Base-by-base conservation (phyloP, 2,329 filamentous ascomycete genomes). In the Plectosphaerella cucumerina region DNA sequence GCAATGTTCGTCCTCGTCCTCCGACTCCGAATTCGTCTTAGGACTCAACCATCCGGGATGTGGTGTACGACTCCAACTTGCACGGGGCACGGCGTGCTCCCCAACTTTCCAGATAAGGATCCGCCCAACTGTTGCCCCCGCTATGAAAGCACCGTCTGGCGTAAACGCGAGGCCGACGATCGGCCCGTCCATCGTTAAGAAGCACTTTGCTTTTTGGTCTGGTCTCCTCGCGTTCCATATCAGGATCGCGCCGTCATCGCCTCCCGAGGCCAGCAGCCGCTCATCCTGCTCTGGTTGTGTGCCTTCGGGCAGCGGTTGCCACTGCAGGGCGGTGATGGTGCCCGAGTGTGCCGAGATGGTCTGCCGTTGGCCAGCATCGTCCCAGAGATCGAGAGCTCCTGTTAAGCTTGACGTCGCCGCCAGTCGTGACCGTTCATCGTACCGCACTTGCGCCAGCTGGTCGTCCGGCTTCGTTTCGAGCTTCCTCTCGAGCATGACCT, bases 101-200 rank as follows among this genome's bases (percentile, higher is more conserved):
- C 78, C 81, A 12, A 85, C 77, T 60, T 84, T 85, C 81, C 83
- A 86, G 44, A 86, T 84, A 37, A 85, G 66, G 14, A 86, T 79
- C 51, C 73, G 75, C 33, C 77, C 75, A 18, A 74, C 74, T 1
- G 82, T 85, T 5, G 81, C 82, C 5, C 80, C 82, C 1, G 83
- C 83, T 48, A 86, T 76, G 56, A 84, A 84, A 18, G 75, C 76
- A 2, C 83, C 83, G 53, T 85, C 81, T 0, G 83, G 82, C 1
- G 81, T 84, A 53, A 86, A 85, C 1, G 82, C 74, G 2, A 86
- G 69, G 21, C 77, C 76, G 39, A 83, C 75, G 43, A 85, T 78
- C 8, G 80, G 75, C 1, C 72, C 70, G 22, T 76, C 74, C 77
- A 86, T 84, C 0, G 78, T 84, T 68, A 85, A 76, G 50, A 79